Evolutionary conservation across 352 stramenopile species (phyloP), one percentile per base, ranked within the genome.

Genomic region (Pythium monospermum): DNA sequence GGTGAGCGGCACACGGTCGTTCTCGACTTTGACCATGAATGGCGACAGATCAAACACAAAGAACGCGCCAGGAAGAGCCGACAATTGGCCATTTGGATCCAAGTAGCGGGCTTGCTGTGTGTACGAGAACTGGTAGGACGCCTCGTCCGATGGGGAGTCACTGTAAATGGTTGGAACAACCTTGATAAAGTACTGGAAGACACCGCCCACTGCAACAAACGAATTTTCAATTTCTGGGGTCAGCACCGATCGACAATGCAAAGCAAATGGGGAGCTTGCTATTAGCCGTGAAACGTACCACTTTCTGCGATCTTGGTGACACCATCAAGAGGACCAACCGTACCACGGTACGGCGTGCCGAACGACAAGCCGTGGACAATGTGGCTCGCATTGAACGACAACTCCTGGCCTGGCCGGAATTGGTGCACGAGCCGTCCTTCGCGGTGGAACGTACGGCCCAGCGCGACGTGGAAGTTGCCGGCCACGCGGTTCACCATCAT

Each of bases 101-200:
- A 93, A 52, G 53, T 90, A 93, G 37, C 76, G 79, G 48, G 67
- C 53, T 55, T 93, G 81, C 55, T 91, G 73, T n/a, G 80, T 94
- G 64, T 86, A 85, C 40, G 79, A 84, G 38, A 90, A 91, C 80
- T 91, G 83, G 57, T 91, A 91, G 57, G 78, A 90, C 43, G 78
- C 60, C 19, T 83, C 76, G 3, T 68, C 62, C 11, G 77, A 68
- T 49, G 78, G 73, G 19, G 83, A 80, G 41, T 91, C 79, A 56
- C 73, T 83, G 68, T 88, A 93, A 53, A 93, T 86, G 22, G 83
- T 93, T 19, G 83, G 83, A 44, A 93, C 81, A 39, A 93, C 81
- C 66, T 93, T 93, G 68, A 93, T 85, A 54, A 87, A 90, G 67
- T 93, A 93, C 68, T 93, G 80, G 57, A 89, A 91, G 49, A 91